Evolutionary conservation across 495 filamentous ascomycete genomes (phyloP).

Genomic region (Neurospora sp.): DNA sequence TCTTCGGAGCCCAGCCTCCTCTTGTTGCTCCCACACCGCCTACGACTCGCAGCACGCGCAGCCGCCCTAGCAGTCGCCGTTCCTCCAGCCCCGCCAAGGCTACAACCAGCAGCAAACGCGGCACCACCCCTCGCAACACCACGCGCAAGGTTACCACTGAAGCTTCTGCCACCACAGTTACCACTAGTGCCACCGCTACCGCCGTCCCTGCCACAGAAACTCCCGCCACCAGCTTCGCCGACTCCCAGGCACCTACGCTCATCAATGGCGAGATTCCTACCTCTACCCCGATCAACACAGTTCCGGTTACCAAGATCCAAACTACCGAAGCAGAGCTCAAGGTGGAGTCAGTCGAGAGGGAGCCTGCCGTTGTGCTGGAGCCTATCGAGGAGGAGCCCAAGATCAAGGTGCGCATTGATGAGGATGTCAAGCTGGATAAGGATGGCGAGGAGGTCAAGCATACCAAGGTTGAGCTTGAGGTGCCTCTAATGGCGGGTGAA

Average conservation of each 20-base stretch:
- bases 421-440: constrained; percentile 52
- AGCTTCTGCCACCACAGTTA: constrained; percentile 15
- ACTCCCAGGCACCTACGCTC: constrained; percentile 21
- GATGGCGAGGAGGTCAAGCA: constrained; percentile 56
- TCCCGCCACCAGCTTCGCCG: constrained; percentile 16
- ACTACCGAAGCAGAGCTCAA: constrained; percentile 23
- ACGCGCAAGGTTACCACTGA: constrained; percentile 56
- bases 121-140: constrained; percentile 44
- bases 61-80: constrained; percentile 43
- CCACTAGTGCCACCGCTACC: neutral
- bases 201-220: constrained; percentile 13
- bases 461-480: constrained; percentile 72
- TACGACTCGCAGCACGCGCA: constrained; percentile 34
- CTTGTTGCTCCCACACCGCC: constrained; percentile 36
- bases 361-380: constrained; percentile 33
- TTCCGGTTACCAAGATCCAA: constrained; percentile 21
- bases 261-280: constrained; percentile 27
- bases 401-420: constrained; percentile 60
- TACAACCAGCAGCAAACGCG: constrained; percentile 35
- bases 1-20: constrained; percentile 26
- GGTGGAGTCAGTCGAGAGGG: constrained; percentile 33
- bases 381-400: constrained; percentile 44
- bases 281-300: constrained; percentile 13
- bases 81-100: constrained; percentile 46
- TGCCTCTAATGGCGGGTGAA: constrained; percentile 45